Percentiles rank a stretch among this genome's conserved stretches.
Evolutionary conservation across 129 eudicot genomes (phyloP).

Genomic region (Erigeron canadensis): DNA sequence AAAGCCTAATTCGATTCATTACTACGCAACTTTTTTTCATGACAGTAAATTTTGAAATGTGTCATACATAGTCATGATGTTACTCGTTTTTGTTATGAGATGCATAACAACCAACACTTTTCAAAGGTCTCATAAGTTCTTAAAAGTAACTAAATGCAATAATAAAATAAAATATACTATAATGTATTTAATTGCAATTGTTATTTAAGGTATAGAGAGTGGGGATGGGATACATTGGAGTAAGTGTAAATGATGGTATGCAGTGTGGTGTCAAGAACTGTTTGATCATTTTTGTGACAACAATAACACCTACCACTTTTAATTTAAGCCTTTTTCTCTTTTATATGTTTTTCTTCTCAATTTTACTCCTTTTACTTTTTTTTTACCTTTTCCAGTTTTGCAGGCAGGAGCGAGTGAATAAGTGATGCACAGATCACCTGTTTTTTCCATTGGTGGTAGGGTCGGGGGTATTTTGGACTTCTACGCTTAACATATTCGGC

Average conservation of each 20-base stretch:
- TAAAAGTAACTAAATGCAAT: not conserved
- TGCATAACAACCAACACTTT: no score
- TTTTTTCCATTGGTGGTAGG: constrained; percentile 20
- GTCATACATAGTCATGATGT: no score
- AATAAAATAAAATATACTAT: no score
- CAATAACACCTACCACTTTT: constrained; percentile 35
- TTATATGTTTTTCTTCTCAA: not conserved
- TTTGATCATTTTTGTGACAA: constrained; percentile 44
- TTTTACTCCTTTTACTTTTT: constrained; percentile 26
- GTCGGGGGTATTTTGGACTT: constrained; percentile 13
- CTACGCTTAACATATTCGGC: not conserved
- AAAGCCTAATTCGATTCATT: no score
- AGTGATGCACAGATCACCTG: constrained; percentile 28
- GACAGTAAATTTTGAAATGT: no score
- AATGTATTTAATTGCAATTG: not conserved
- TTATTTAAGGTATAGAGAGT: not conserved
- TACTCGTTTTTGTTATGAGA: no score
- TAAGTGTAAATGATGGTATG: constrained; percentile 42
- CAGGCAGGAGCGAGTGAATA: constrained; percentile 37
- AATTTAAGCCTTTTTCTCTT: constrained; percentile 14
- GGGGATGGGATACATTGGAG: constrained; percentile 31
- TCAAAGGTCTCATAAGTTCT: no score
- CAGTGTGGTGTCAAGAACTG: constrained; percentile 43
- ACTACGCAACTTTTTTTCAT: no score
- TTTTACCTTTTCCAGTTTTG: constrained; percentile 37